Conservation (phyloP, 1,284 basidiomycete species). For the Somion occarium region DNA sequence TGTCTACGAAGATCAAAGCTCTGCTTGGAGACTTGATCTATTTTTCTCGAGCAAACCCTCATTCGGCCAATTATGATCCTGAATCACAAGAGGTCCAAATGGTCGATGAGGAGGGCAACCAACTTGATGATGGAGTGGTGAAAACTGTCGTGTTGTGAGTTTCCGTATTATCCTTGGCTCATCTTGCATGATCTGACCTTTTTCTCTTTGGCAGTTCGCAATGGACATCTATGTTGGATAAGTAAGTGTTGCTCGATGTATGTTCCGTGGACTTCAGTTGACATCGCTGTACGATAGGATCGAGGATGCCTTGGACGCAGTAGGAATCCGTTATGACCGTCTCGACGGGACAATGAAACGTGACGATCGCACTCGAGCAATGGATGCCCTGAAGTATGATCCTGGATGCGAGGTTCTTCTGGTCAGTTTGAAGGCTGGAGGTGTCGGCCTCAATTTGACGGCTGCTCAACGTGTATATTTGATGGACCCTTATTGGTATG, state of each 20-base stretch:
- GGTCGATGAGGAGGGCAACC: constrained; percentile 70
- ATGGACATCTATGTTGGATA: constrained; percentile 95
- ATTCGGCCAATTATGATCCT: constrained; percentile 83
- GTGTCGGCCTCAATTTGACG: constrained; percentile 93
- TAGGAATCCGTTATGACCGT: constrained; percentile 81
- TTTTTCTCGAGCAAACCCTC: constrained; percentile 75
- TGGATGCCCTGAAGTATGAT: constrained; percentile 86
- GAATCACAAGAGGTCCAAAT: constrained; percentile 64
- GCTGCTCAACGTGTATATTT: constrained; percentile 91
- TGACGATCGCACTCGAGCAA: constrained; percentile 85
- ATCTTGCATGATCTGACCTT: constrained; percentile 6
- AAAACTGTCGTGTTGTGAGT: constrained; percentile 94
- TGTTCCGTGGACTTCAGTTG: constrained; percentile 11
- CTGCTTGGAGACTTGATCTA: constrained; percentile 72
- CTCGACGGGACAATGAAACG: constrained; percentile 97
- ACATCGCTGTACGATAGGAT: constrained; percentile 41
- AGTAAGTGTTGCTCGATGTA: constrained; percentile 41
- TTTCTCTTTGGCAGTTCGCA: constrained; percentile 55
- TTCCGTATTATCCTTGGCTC: constrained; percentile 1
- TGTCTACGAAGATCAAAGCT: constrained; percentile 84
- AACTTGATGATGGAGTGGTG: constrained; percentile 59
- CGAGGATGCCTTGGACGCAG: constrained; percentile 83
- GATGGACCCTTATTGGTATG: constrained; percentile 93
- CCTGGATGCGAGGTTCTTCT: constrained; percentile 87
- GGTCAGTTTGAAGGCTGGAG: constrained; percentile 94